Evolutionary conservation across 192 early-diverging fungal species (phyloP), one percentile per base, ranked within the genome.

Genomic region (Podila verticillata): DNA sequence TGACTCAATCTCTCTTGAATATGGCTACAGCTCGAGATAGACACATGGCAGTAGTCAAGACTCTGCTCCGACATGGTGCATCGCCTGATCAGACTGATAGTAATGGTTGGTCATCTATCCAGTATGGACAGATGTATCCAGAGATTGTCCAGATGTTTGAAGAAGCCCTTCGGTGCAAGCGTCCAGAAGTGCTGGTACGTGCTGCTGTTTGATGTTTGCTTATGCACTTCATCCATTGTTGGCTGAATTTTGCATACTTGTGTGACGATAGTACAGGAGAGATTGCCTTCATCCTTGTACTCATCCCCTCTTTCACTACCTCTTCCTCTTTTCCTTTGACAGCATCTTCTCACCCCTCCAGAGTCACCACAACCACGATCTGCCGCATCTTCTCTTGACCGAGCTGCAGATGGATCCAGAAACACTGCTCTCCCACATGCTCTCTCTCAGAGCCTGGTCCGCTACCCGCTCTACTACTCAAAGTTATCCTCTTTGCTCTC

Each of bases 31-130:
- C 91, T 7, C 81, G 91, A 57, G 91, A 92, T 78, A 84, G 91
- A 54, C 88, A 91, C 66, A 64, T 82, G 22, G 61, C 83, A 12
- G 88, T 90, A 48, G 91, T 88, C 3, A 82, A 85, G 19, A 74
- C 81, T 9, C 68, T 92, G 17, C 65, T 92, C 26, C 57, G 73
- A 17, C 87, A 85, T 66, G 75, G 81, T 35, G 91, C 91, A 7
- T 81, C 83, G 13, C 82, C 84, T 24, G 86, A 89, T 13, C 63
- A 88, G 22, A 88, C 84, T n/a, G 91, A 92, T 65, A 83, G 66
- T 61, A 84, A 90, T 35, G 91, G 91, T 7, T 92, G 91, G 91
- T 89, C 85, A 47, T 88, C 91, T 5, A 78, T 90, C 54, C 89
- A 88, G 44, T 92, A 91, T 57, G 90, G 85, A 4, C 84, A 87